phyloP scores from a whole-genome alignment of 2,329 filamentous ascomycete genomes.

The Phialocephala sp. region DNA sequence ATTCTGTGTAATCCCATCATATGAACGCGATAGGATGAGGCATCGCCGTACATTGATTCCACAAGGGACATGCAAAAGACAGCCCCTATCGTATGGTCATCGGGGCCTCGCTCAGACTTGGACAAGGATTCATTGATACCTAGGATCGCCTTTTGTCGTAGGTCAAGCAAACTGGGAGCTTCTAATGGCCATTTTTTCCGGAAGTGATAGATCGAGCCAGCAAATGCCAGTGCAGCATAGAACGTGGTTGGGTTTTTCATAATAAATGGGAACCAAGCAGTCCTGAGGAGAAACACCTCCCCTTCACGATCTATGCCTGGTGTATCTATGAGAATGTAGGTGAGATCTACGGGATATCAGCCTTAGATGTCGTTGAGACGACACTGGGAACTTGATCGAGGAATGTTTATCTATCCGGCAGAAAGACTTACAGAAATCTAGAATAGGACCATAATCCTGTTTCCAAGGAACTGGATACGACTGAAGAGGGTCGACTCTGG shows the following conservation, averaged over 20 bases:
- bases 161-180: slow-evolving; percentile 12
- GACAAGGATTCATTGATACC: slow-evolving; percentile 21
- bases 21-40: slow-evolving; percentile 19
- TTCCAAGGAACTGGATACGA: slow-evolving; percentile 25
- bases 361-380: not conserved
- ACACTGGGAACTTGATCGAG: not conserved
- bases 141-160: slow-evolving; percentile 16
- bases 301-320: slow-evolving; percentile 15
- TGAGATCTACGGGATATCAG: slow-evolving; percentile 18
- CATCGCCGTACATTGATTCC: slow-evolving; percentile 22
- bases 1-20: slow-evolving; percentile 23
- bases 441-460: slow-evolving; percentile 20
- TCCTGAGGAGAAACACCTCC: slow-evolving; percentile 17
- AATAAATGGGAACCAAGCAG: slow-evolving; percentile 24
- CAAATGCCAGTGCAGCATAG: slow-evolving; percentile 21
- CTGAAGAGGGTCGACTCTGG: slow-evolving; percentile 19
- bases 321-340: slow-evolving; percentile 23
- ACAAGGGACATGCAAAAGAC: slow-evolving; percentile 21
- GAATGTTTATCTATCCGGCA: not conserved
- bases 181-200: slow-evolving; percentile 4
- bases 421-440: slow-evolving; percentile 22
- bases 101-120: not conserved
- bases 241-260: slow-evolving; percentile 18
- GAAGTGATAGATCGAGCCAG: slow-evolving; percentile 13
- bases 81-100: slow-evolving; percentile 18